These are phyloP conservation scores for Phanerodontia chrysosporium DNA, from an alignment of 768 basidiomycete species.

Conservation along the genomic window DNA sequence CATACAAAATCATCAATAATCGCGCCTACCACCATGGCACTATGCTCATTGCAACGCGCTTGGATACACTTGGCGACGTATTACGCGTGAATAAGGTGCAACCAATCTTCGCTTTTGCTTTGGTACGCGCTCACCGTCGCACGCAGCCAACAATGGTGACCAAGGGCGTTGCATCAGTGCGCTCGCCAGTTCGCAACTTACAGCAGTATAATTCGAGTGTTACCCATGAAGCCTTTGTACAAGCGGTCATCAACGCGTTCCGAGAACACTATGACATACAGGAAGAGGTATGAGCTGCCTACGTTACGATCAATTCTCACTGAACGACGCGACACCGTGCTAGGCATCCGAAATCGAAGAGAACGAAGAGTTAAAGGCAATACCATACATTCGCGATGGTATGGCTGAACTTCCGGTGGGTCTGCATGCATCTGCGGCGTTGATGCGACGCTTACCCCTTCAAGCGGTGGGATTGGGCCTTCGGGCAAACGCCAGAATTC, in stretches of 20 bases:
- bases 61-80: slow-evolving; percentile 68
- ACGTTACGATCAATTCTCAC: background rate
- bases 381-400: slow-evolving; percentile 62
- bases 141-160: slow-evolving; percentile 72
- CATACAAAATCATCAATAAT: slow-evolving; percentile 89
- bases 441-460: background rate
- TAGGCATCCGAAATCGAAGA: slow-evolving; percentile 37
- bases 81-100: slow-evolving; percentile 62
- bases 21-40: slow-evolving; percentile 98
- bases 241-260: slow-evolving; percentile 69
- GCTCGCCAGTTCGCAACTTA: slow-evolving; percentile 89
- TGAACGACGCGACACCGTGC: background rate
- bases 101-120: no score
- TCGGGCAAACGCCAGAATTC: slow-evolving; percentile 93
- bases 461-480: slow-evolving; percentile 91
- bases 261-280: slow-evolving; percentile 45
- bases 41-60: slow-evolving; percentile 86
- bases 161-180: slow-evolving; percentile 85
- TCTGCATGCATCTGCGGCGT: background rate
- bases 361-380: slow-evolving; percentile 36
- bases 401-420: slow-evolving; percentile 71
- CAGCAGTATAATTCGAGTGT: slow-evolving; percentile 44
- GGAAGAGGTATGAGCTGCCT: slow-evolving; percentile 26
- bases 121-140: background rate
- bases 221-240: slow-evolving; percentile 67